These are phyloP conservation scores for Nicotiana paniculata DNA, from an alignment of 257 asterid species.

Conservation along the genomic window DNA sequence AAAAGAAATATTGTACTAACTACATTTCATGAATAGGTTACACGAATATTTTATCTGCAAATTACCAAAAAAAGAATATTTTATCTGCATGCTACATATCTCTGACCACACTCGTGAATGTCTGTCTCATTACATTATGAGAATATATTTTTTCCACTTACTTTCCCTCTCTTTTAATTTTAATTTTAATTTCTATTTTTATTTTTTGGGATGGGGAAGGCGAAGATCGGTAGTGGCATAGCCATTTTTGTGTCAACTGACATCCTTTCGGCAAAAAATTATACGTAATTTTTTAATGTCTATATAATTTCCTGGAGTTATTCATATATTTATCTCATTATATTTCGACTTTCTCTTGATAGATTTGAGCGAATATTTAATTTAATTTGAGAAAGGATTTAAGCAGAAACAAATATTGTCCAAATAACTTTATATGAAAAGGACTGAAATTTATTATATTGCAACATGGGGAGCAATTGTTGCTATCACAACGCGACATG, in stretches of 20 bases:
- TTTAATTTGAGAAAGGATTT: not conserved
- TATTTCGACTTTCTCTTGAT: too few species aligned
- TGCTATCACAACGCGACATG: not conserved
- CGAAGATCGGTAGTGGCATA: not conserved
- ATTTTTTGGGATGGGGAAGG: not conserved
- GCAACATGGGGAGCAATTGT: slow-evolving; percentile 11
- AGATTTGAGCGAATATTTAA: too few species aligned
- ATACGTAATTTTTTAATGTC: too few species aligned
- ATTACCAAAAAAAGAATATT: not conserved
- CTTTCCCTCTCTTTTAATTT: not conserved
- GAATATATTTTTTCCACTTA: not conserved
- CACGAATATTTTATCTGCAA: not conserved
- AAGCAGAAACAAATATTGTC: not conserved
- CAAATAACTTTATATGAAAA: slow-evolving; percentile 2
- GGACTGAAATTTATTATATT: not conserved
- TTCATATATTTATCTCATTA: too few species aligned
- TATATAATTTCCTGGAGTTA: too few species aligned
- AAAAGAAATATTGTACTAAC: not conserved
- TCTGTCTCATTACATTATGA: not conserved
- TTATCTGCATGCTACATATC: not conserved
- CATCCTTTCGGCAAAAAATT: too few species aligned
- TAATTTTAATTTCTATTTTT: too few species aligned
- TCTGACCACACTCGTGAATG: not conserved
- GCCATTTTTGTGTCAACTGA: too few species aligned
- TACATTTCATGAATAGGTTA: not conserved